phyloP scores from a whole-genome alignment of 2,329 filamentous ascomycete species.

The Domatiomyces catenatus region DNA sequence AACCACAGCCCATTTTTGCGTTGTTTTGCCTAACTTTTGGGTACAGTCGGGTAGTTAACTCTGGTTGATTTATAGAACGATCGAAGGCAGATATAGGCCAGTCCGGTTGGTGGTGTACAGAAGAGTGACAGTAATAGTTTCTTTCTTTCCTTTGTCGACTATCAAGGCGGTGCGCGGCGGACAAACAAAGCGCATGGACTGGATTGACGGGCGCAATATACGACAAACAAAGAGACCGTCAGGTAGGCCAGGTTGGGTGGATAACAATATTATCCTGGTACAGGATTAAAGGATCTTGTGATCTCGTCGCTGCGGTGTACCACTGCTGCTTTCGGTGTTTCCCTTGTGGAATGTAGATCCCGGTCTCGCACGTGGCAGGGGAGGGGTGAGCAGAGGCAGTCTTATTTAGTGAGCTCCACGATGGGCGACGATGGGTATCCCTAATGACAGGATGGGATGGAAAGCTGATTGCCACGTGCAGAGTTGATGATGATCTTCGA shows the following conservation, averaged over 20 bases:
- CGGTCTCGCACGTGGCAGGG: not conserved
- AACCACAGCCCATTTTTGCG: constrained; percentile 14
- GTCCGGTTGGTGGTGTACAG: no score
- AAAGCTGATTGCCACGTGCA: no score
- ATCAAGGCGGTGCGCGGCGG: no score
- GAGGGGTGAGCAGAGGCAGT: not conserved
- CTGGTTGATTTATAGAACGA: no score
- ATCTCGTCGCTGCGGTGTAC: not conserved
- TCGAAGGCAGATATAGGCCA: no score
- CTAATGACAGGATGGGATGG: not conserved
- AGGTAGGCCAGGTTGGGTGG: not conserved
- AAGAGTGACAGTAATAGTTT: no score
- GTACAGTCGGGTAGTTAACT: not conserved
- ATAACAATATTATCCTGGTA: not conserved
- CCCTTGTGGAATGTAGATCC: not conserved
- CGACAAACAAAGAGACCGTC: no score
- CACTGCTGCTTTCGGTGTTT: not conserved
- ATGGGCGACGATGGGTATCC: not conserved
- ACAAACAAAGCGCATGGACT: no score
- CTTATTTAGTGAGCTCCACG: not conserved
- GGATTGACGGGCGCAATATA: no score
- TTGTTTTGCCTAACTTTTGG: not conserved
- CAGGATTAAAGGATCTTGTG: no score
- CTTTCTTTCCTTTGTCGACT: no score
- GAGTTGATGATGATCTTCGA: no score